Evolutionary conservation across 2,329 filamentous ascomycete species (phyloP).

Genomic region (Colletotrichum musae): DNA sequence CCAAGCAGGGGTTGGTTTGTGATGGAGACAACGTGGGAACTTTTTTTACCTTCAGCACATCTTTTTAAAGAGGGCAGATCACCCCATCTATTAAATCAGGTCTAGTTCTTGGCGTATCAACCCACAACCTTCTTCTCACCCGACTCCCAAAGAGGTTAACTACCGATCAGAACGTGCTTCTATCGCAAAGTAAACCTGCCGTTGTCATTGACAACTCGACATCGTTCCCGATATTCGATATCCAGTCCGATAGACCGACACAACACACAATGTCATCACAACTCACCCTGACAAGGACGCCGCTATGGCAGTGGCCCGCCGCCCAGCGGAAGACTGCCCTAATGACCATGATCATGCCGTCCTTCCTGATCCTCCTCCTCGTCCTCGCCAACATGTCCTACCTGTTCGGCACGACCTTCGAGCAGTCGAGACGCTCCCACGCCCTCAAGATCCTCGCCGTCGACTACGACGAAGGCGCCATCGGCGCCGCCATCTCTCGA

Average conservation of each 20-base stretch:
- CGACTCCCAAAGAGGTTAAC: neutral
- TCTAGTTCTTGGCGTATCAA: neutral
- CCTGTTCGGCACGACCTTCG: conserved; percentile 51
- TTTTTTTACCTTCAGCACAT: neutral
- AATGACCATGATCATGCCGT: conserved; percentile 20
- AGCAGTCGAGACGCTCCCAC: conserved; percentile 43
- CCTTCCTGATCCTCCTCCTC: conserved; percentile 25
- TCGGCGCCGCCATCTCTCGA: conserved; percentile 50
- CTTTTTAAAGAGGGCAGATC: conserved; percentile 3
- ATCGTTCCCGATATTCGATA: neutral
- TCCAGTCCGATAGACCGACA: neutral
- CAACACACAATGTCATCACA: conserved; percentile 13
- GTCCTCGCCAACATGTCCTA: conserved; percentile 44
- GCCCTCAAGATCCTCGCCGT: conserved; percentile 48
- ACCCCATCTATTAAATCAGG: neutral
- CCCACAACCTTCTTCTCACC: neutral
- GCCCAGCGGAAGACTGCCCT: conserved; percentile 12
- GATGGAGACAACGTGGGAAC: neutral
- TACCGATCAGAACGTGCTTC: neutral
- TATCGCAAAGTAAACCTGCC: neutral
- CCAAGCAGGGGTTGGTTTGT: neutral
- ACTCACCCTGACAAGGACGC: conserved; percentile 9
- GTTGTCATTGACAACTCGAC: neutral
- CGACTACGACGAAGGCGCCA: conserved; percentile 50
- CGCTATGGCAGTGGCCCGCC: conserved; percentile 25